Evolutionary conservation across 352 stramenopile genomes (phyloP), one percentile per base, ranked within the genome.

Genomic region (Lagenidium giganteum): DNA sequence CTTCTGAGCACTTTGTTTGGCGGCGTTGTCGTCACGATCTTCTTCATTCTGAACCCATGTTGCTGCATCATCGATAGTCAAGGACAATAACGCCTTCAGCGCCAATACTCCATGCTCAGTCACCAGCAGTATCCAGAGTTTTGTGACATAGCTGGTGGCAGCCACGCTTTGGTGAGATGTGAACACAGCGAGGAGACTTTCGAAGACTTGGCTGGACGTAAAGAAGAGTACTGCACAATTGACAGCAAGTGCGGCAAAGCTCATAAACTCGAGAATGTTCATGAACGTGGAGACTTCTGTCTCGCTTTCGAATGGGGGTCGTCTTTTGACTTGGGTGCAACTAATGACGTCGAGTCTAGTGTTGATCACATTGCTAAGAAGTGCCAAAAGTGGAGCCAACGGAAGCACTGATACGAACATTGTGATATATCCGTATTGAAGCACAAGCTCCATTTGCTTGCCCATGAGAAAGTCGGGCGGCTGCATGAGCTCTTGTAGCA

Each of bases 401-500:
- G 91, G 91, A 43, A 97, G 86, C 30, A 95, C 93, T 0, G 79
- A 90, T 2, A 95, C 87, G 61, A 98, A 97, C 63, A 98, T 83
- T 25, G 89, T 97, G 30, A 97, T 78, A 60, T 97, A 98, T 32
- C 91, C 90, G 52, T 97, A 96, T 78, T 87, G 75, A n/a, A 91
- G 53, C 30, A 91, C 62, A 9, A 81, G 48, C 43, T 91, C 78
- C 67, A 87, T 87, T 28, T 91, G 75, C 48, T 91, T 91, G 42
- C 60, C 64, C 65, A 91, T 63, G 26, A 91, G 42, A 18, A 86
- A 80, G 38, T 85, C 67, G 14, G 68, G 71, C 9, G 72, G 65
- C 37, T 79, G 55, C 78, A 90, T 87, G 33, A 87, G 60, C 33
- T 87, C 70, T 36, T 90, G 78, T 32, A 87, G 42, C 13, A 80